Conservation (phyloP, 495 filamentous ascomycete genomes). For the Penicillium mononematosum region DNA sequence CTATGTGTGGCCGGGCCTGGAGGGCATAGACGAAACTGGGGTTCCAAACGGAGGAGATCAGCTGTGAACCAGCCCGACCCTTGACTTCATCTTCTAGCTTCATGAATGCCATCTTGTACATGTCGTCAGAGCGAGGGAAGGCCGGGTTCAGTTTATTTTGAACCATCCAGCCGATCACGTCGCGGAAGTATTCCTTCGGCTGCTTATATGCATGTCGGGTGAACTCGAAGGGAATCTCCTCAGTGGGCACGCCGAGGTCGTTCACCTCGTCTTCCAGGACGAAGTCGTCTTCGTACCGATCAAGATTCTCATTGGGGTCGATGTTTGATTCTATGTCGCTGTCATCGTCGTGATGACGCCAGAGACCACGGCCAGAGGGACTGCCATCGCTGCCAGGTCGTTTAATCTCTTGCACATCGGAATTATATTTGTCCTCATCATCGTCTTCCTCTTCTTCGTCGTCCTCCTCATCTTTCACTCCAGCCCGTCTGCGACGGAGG, state of each 20-base stretch:
- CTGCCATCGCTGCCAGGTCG: background rate
- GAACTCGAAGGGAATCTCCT: slow-evolving; percentile 70
- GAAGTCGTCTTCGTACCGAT: slow-evolving; percentile 70
- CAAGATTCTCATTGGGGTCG: slow-evolving; percentile 41
- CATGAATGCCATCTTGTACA: slow-evolving; percentile 69
- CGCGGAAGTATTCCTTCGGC: slow-evolving; percentile 72
- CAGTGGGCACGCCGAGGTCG: slow-evolving; percentile 60
- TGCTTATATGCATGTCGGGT: slow-evolving; percentile 64
- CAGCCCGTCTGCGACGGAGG: slow-evolving; percentile 57
- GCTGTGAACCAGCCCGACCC: slow-evolving; percentile 67
- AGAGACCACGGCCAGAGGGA: background rate
- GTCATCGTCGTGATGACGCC: slow-evolving; percentile 20
- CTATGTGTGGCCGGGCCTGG: slow-evolving; percentile 59
- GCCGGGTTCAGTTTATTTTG: slow-evolving; percentile 73
- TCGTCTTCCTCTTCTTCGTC: slow-evolving; percentile 24
- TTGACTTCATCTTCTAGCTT: slow-evolving; percentile 74
- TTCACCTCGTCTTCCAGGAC: slow-evolving; percentile 64
- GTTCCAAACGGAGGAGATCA: slow-evolving; percentile 73
- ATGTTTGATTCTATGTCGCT: slow-evolving; percentile 40
- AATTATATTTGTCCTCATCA: slow-evolving; percentile 1
- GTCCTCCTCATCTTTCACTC: slow-evolving; percentile 45
- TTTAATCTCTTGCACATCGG: slow-evolving; percentile 12
- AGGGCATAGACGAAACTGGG: slow-evolving; percentile 62
- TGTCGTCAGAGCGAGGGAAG: slow-evolving; percentile 60
- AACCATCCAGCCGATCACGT: slow-evolving; percentile 81